Percentiles rank a stretch among this genome's conserved stretches.
Evolutionary conservation across 2,329 filamentous ascomycete species (phyloP).

Genomic region (Penicillium sp.): DNA sequence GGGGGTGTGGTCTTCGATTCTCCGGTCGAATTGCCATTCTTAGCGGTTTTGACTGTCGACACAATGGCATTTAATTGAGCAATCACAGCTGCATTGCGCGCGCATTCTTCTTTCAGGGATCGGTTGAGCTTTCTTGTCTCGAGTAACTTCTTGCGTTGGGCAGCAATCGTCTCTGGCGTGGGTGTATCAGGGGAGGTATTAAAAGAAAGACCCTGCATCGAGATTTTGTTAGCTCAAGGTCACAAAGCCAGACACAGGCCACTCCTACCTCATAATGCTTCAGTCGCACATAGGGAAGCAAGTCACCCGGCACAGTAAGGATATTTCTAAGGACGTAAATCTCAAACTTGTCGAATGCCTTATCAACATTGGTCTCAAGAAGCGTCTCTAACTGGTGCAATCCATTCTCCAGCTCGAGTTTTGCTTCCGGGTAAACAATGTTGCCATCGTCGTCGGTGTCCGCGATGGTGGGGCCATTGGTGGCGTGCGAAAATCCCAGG

Average conservation of each 20-base stretch:
- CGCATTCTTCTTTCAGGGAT: conserved; percentile 67
- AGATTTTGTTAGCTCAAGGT: background rate
- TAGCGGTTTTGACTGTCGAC: conserved; percentile 31
- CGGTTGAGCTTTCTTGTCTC: conserved; percentile 76
- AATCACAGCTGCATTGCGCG: conserved; percentile 71
- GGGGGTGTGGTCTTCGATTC: conserved; percentile 19
- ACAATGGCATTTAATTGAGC: conserved; percentile 62
- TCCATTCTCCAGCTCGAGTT: conserved; percentile 81
- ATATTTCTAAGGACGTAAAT: conserved; percentile 90
- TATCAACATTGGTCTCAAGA: conserved; percentile 77
- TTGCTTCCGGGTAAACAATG: conserved; percentile 52
- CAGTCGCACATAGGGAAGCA: conserved; percentile 75
- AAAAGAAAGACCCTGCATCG: conserved; percentile 40
- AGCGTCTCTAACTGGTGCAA: conserved; percentile 82
- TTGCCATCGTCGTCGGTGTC: conserved; percentile 49
- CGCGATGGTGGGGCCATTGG: conserved; percentile 48
- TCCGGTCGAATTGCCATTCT: conserved; percentile 16
- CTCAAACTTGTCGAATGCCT: conserved; percentile 82
- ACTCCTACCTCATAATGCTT: conserved; percentile 73
- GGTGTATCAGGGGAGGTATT: conserved; percentile 43
- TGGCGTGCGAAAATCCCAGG: conserved; percentile 71
- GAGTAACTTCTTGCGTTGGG: conserved; percentile 71
- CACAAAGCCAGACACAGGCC: background rate
- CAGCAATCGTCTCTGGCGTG: conserved; percentile 67
- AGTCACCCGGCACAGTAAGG: conserved; percentile 69